Base-by-base conservation (phyloP, 2,329 filamentous ascomycete genomes). In the Cordyceps pruinosa region DNA sequence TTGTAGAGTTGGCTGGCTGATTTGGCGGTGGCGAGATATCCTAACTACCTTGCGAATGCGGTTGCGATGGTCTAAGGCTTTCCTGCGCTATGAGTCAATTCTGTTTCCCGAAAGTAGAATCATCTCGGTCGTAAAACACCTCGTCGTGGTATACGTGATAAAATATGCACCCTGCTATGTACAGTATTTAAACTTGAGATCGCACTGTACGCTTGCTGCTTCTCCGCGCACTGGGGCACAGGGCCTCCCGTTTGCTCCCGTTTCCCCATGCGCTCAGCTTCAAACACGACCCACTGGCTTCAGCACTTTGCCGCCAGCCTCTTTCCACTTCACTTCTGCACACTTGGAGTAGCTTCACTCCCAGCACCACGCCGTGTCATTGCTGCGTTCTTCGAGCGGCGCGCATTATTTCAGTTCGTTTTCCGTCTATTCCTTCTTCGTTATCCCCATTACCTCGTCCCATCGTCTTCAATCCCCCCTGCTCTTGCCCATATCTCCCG, bases 371-470 rank as follows among this genome's bases (percentile, higher is more conserved):
- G 42, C 48, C 56, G 56, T 49, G 41, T 53, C 44, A 53, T 48
- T 48, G 49, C 42, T 53, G 48, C 42, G 30, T 58, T 42, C 15
- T 25, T 46, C 28, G 2, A 37, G 42, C 56, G 49, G 49, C 49
- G 35, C 44, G 44, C 48, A 58, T 58, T 53, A 58, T 25, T 52
- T 44, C 37, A 48, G 56, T 58, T 58, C 48, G 56, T 58, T 58
- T n/a, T 34, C 49, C 25, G 35, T 21, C 41, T 46, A 23, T 42
- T 47, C 21, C 26, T 35, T 44, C 25, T 53, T 54, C 56, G 25
- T 47, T 58, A 26, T 58, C 19, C 17, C 15, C 6, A 28, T 3
- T 4, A 41, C 48, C 34, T 46, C n/a, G 10, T 49, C 42, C 46
- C 35, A 41, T 58, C 34, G 35, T 53, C 44, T 53, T 58, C 34